Evolutionary conservation across 139 green algal species (phyloP), one percentile per base, ranked within the genome.

Genomic region (Coelastrella sp.): DNA sequence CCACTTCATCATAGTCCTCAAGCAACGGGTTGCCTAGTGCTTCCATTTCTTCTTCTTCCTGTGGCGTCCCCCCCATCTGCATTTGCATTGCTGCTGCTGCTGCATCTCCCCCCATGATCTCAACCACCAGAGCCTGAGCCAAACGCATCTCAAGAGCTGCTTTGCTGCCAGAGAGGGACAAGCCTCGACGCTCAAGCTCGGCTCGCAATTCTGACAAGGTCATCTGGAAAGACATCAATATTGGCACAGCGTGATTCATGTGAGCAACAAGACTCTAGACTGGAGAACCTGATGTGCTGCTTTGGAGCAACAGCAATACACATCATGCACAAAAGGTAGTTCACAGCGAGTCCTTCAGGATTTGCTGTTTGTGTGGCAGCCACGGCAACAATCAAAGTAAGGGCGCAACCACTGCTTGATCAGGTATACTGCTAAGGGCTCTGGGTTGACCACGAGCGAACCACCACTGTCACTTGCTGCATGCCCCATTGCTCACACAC

Each of bases 171-270:
- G 75, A 82, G 21, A 82, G 75, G 53, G 45, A 38, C 5, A 71
- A 41, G 7, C 38, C 75, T 6, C 53, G 53, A 43, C 53, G 34
- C 75, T 82, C 75, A 51, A 82, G 75, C 35, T 82, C 40, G 32
- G 25, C 6, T 7, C 75, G 75, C 34, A 82, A 45, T 53, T 82
- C 75, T 40, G 50, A 53, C 51, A 82, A 21, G 7, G 75, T 82
- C 75, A 82, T 82, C 75, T 82, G 75, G n/a, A n/a, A n/a, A n/a
- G n/a, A n/a, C 62, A 69, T 27, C 30, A 66, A 19, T 30, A 66
- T n/a, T n/a, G n/a, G n/a, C n/a, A n/a, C 57, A 66, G 57, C 21
- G 57, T 30, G 23, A 30, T 23, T 66, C 15, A 1, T 34, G 57
- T 11, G 27, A 30, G 2, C 45, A n/a, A n/a, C n/a, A n/a, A n/a